Evolutionary conservation across 2,329 filamentous ascomycete genomes (phyloP).

Genomic region (Trichoderma brevicompactum): DNA sequence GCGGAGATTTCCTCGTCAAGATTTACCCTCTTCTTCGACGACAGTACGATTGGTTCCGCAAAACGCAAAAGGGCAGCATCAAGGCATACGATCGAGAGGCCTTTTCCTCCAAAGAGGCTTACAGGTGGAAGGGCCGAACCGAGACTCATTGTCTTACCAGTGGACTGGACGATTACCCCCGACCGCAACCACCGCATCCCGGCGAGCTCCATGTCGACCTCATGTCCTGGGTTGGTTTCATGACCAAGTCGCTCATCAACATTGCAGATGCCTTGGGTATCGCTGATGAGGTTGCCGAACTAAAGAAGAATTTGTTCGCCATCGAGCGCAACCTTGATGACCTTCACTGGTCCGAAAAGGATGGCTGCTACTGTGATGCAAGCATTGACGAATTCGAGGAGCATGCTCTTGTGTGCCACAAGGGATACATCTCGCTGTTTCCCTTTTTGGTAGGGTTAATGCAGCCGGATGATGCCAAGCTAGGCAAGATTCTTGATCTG

Average conservation of each 20-base stretch:
- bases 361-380: conserved; percentile 88
- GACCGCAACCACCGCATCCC: conserved; percentile 89
- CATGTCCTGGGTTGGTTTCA: conserved; percentile 96
- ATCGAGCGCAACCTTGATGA: conserved; percentile 88
- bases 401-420: conserved; percentile 86
- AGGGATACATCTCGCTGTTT: conserved; percentile 92
- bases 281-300: conserved; percentile 74
- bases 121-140: conserved; percentile 92
- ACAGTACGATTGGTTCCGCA: conserved; percentile 94
- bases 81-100: conserved; percentile 89
- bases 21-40: conserved; percentile 86
- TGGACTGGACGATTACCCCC: conserved; percentile 94
- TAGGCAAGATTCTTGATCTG: conserved; percentile 76
- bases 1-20: conserved; percentile 71
- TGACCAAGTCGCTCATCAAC: conserved; percentile 82
- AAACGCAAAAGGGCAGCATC: conserved; percentile 87
- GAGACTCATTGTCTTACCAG: conserved; percentile 87
- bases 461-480: conserved; percentile 70
- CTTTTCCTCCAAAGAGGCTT: conserved; percentile 87
- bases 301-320: conserved; percentile 71
- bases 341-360: conserved; percentile 85
- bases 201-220: conserved; percentile 95
- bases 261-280: conserved; percentile 78
- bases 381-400: conserved; percentile 97
- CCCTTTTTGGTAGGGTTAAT: conserved; percentile 88